These are phyloP conservation scores for Talaromyces pinophilus DNA, from an alignment of 2,329 filamentous ascomycete species.

Conservation along the genomic window DNA sequence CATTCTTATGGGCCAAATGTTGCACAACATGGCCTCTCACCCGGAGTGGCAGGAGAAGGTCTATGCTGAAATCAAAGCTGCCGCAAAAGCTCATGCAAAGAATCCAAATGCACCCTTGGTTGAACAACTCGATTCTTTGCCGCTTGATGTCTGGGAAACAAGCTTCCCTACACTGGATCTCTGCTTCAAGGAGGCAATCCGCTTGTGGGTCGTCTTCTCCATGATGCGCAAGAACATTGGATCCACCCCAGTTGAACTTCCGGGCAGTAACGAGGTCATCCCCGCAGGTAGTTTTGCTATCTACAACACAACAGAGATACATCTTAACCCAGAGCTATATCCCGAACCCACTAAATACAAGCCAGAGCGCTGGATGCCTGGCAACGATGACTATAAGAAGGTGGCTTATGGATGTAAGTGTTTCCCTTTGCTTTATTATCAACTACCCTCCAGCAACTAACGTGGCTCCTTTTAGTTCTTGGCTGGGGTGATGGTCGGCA, in stretches of 20 bases:
- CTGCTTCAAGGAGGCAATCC: conserved; percentile 17
- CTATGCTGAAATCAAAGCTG: conserved; percentile 18
- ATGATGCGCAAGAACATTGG: conserved; percentile 8
- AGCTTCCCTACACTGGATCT: conserved; percentile 12
- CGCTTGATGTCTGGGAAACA: conserved; percentile 18
- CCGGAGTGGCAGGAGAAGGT: conserved; percentile 20
- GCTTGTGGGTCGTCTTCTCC: conserved; percentile 18
- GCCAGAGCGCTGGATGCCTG: conserved; percentile 12
- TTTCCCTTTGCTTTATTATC: neutral
- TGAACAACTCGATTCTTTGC: conserved; percentile 18
- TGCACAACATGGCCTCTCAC: conserved; percentile 14
- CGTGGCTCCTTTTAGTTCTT: conserved; percentile 6
- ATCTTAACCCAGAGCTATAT: conserved; percentile 15
- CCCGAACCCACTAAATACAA: conserved; percentile 17
- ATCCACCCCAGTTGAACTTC: neutral
- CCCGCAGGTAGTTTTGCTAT: conserved; percentile 5
- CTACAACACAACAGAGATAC: conserved; percentile 12
- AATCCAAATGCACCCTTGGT: conserved; percentile 14
- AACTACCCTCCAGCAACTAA: neutral
- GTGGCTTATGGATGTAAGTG: conserved; percentile 18
- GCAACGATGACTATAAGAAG: conserved; percentile 15
- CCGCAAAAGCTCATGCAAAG: conserved; percentile 4
- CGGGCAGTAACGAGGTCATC: conserved; percentile 11
- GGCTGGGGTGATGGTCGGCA: conserved; percentile 20
- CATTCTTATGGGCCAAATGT: conserved; percentile 13